Evolutionary conservation across 1,284 basidiomycete species (phyloP), one percentile per base, ranked within the genome.

Genomic region (Ganoderma sp.): DNA sequence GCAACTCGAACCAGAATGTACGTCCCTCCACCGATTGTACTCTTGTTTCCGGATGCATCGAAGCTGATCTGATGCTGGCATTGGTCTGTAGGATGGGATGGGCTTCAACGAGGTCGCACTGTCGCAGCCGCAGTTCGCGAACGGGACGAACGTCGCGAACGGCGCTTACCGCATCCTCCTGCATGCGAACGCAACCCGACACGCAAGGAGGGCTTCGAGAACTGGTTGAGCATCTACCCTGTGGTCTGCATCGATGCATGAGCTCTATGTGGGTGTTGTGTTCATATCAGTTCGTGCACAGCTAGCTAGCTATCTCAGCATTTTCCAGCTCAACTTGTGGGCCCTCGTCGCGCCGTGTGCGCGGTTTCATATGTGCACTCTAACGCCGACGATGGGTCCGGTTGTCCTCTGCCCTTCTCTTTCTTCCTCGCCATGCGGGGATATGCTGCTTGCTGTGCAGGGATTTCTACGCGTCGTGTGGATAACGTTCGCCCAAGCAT

Each of bases 131-230:
- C 78, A 76, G 0, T 90, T 88, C 71, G 80, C 84, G 0, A 90
- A 90, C 73, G 87, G 88, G 0, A 89, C 87, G 0, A 76, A 73
- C 2, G 87, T 92, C 32, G 82, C 87, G 1, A 86, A 87, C 69
- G 90, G 91, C 3, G 75, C 78, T 8, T 92, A 91, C 79, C 83
- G 83, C 62, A 72, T 91, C 68, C 82, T 92, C 9, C 69, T 92
- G 10, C 84, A 89, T 9, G 87, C 86, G 5, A 77, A 90, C 67
- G 89, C 3, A 78, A 90, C 73, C 78, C 82, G 5, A 81, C 72
- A 17, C 83, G 81, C 41, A 83, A 87, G 72, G 81, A 79, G 48
- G 87, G 90, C 75, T 91, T 87, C 74, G 89, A 91, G 77, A 84
- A 28, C 25, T 28, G 25, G 25, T 2, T 2, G 25, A 28, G 25